Conservation (phyloP, 768 basidiomycete genomes). For the Amanita pallidorosea region DNA sequence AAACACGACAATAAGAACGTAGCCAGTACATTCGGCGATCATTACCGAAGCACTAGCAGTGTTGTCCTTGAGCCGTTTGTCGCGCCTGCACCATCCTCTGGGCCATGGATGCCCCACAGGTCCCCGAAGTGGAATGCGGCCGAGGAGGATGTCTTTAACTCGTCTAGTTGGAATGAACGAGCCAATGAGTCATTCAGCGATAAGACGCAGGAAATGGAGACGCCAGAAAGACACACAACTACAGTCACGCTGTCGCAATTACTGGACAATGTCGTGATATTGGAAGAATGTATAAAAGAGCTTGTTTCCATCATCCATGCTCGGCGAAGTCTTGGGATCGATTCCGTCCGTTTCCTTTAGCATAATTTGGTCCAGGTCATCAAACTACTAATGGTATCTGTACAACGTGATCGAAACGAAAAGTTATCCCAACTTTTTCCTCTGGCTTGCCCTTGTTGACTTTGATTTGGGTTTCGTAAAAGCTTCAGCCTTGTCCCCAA, state of each 20-base stretch:
- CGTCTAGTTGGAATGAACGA: constrained; percentile 35
- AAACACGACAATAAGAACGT: constrained; percentile 27
- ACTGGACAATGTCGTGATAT: constrained; percentile 87
- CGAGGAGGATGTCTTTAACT: constrained; percentile 65
- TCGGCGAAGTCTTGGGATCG: constrained; percentile 74
- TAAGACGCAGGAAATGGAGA: constrained; percentile 22
- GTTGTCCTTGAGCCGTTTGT: constrained; percentile 64
- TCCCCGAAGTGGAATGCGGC: constrained; percentile 40
- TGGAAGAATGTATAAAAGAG: constrained; percentile 95
- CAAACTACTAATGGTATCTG: constrained; percentile 6
- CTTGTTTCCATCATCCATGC: constrained; percentile 79
- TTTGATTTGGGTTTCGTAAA: constrained; percentile 13
- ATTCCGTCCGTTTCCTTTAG: constrained; percentile 67
- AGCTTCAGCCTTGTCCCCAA: constrained; percentile 31
- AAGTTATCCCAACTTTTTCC: constrained; percentile 18
- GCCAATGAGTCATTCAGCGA: constrained; percentile 7
- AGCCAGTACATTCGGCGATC: constrained; percentile 73
- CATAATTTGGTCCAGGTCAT: constrained; percentile 7
- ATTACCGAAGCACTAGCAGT: constrained; percentile 71
- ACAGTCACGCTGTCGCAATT: constrained; percentile 71
- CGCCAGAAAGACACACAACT: constrained; percentile 16
- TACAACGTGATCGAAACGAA: background rate
- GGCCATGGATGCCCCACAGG: constrained; percentile 55
- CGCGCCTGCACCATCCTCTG: constrained; percentile 45
- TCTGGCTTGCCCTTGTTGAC: constrained; percentile 20